Evolutionary conservation across 2,329 filamentous ascomycete genomes (phyloP), one percentile per base, ranked within the genome.

Genomic region (Karstenula rhodostoma): DNA sequence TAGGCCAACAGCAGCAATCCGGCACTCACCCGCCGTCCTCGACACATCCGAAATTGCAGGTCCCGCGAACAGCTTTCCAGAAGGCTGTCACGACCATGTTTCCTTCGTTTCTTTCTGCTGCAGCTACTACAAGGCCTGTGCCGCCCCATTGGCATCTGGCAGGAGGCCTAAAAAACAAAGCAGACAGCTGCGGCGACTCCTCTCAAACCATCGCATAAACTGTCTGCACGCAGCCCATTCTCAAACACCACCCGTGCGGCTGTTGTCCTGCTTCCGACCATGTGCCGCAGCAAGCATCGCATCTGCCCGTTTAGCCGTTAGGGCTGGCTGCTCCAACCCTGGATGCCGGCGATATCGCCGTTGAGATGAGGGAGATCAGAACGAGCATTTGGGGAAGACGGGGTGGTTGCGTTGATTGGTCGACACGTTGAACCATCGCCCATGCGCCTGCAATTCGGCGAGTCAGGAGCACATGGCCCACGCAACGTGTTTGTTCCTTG

Each of bases 1-100:
- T 66, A 69, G 67, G 67, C 67, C 61, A 67, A 65, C 69, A 72
- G 64, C 70, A 68, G 66, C 71, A 67, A 75, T 74, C 70, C 54
- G 55, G 40, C 48, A 54, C 54, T 48, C 50, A 43, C 37, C 43
- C 50, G 44, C 33, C n/a, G 35, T 44, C 37, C 53, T 27, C 37
- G 15, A 44, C 35, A 22, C 57, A 57, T 47, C 52, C 60, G 66
- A 69, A 59, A 69, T 69, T 69, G 54, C 67, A 68, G 65, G 63
- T n/a, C 22, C 37, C 32, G 50, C 42, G 43, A 60, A 54, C 51
- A 60, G 40, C 56, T 60, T 68, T 65, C 64, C 52, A 68, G 63
- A 67, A 67, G 22, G 58, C 63, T 65, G 66, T 66, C 65, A 51
- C 22, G n/a, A n/a, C 8, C n/a, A n/a, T 51, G 62, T 64, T 64